Conservation (phyloP, 108 stramenopile species). For the Cyclotella choctawhatcheeana region DNA sequence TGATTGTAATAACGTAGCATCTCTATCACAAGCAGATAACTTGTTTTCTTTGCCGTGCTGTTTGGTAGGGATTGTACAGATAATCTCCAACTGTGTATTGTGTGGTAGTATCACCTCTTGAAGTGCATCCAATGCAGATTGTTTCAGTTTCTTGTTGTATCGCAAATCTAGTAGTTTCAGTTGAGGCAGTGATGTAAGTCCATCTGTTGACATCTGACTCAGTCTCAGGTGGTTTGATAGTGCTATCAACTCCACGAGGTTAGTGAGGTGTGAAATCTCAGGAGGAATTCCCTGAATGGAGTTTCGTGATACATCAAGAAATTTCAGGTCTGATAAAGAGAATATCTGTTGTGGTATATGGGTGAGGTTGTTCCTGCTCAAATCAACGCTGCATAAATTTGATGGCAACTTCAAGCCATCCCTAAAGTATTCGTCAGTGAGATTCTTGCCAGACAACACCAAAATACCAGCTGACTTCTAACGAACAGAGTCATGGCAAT, state of each 20-base stretch:
- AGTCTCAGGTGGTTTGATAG: slow-evolving; percentile 55
- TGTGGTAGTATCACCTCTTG: slow-evolving; percentile 17
- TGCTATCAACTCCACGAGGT: slow-evolving; percentile 42
- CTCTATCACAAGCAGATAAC: slow-evolving; percentile 59
- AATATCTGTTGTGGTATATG: slow-evolving; percentile 39
- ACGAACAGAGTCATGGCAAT: too few species aligned
- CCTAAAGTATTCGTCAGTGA: slow-evolving; percentile 21
- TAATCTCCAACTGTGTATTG: slow-evolving; percentile 29
- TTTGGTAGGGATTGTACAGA: slow-evolving; percentile 23
- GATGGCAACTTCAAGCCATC: slow-evolving; percentile 15
- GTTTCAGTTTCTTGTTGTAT: slow-evolving; percentile 61
- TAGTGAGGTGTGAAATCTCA: slow-evolving; percentile 36
- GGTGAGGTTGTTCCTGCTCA: slow-evolving; percentile 52
- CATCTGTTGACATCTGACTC: slow-evolving; percentile 38
- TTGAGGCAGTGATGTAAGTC: slow-evolving; percentile 39
- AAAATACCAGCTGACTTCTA: too few species aligned
- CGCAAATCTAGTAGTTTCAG: slow-evolving; percentile 53
- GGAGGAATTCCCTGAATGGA: slow-evolving; percentile 39
- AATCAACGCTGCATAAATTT: slow-evolving; percentile 28
- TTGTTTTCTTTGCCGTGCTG: slow-evolving; percentile 15
- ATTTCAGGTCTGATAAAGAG: slow-evolving; percentile 19
- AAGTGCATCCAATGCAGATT: slow-evolving; percentile 34
- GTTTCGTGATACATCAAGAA: slow-evolving; percentile 58
- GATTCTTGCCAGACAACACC: slow-evolving; percentile 15
- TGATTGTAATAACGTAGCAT: slow-evolving; percentile 62